Evolutionary conservation across 345 rosid genomes (phyloP).

Genomic region (Arabis hirsuta): DNA sequence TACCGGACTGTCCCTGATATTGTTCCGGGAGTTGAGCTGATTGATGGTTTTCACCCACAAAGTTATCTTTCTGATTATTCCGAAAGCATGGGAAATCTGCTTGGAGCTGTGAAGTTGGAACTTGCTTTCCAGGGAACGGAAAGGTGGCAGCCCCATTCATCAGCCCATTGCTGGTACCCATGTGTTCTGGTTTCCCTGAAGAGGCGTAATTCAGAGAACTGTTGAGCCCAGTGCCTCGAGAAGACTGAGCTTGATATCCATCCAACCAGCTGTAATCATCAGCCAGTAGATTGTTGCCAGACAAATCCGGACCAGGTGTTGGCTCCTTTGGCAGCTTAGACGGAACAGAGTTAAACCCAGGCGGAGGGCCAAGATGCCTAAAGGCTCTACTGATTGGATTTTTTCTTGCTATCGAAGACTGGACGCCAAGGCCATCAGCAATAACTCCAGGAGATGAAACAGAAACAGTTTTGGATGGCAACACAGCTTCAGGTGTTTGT

Average conservation of each 20-base stretch:
- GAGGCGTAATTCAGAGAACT: slow-evolving; percentile 50
- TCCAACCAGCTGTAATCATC: slow-evolving; percentile 99
- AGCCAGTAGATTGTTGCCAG: slow-evolving; percentile 42
- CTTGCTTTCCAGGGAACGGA: slow-evolving; percentile 90
- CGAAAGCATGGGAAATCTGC: slow-evolving; percentile 53
- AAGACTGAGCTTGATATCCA: slow-evolving; percentile 77
- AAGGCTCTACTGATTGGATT: slow-evolving; percentile 79
- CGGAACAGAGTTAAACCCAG: slow-evolving; percentile 80
- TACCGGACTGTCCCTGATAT: slow-evolving; percentile 76
- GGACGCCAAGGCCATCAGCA: slow-evolving; percentile 51
- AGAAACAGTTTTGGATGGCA: slow-evolving; percentile 54
- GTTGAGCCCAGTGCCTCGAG: slow-evolving; percentile 51
- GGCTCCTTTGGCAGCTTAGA: slow-evolving; percentile 58
- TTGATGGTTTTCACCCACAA: slow-evolving; percentile 58
- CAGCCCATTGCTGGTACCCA: slow-evolving; percentile 55
- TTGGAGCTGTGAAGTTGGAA: slow-evolving; percentile 54
- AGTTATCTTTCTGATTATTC: slow-evolving; percentile 56
- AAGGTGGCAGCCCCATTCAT: slow-evolving; percentile 60
- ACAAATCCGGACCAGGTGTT: slow-evolving; percentile 48
- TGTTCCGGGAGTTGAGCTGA: slow-evolving; percentile 70
- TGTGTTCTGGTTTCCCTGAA: slow-evolving; percentile 55
- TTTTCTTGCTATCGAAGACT: slow-evolving; percentile 52
- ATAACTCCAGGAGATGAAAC: slow-evolving; percentile 54
- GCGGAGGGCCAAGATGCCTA: slow-evolving; percentile 93
- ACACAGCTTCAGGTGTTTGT: slow-evolving; percentile 48